Evolutionary conservation across 2,329 filamentous ascomycete species (phyloP), one percentile per base, ranked within the genome.

Genomic region (Sporothrix variecibatus): DNA sequence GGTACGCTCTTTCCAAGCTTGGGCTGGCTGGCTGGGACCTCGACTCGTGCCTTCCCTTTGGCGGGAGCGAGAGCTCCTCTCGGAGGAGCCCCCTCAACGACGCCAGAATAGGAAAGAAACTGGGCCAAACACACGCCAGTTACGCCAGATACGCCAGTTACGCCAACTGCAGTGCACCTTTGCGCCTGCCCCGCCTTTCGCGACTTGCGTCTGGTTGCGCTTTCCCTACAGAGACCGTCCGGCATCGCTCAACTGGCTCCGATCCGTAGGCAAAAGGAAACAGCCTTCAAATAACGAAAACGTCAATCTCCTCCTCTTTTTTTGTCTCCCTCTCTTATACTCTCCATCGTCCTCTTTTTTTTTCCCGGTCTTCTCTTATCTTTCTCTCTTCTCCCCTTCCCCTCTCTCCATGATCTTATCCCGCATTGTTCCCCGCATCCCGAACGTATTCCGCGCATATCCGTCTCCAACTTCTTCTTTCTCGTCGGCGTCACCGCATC

Each of bases 151-250:
- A n/a, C n/a, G 23, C 23, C 51, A 12, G 23, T 49, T 49, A 20
- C 43, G 51, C 23, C 12, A 11, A 9, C 43, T 15, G 11, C 51
- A 72, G 46, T 40, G 20, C 46, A 43, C 17, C 43, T 23, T 62
- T 28, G 67, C 58, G 5, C 31, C 58, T 71, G 58, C 72, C 67
- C 67, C 72, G 67, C 67, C 68, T 71, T 71, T 68, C 38, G 64
- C 56, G 34, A 58, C 28, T 60, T 26, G 15, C n/a, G 4, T 40
- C n/a, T n/a, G n/a, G 11, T 49, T 49, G 43, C 43, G 23, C 51
- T 26, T 28, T 56, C 23, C 23, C 9, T 1, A 28, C 68, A 9
- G 67, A 38, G 40, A 69, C n/a, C 7, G 28, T 51, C 46, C 67
- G 67, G 26, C 65, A 68, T 51, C 43, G 65, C 65, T 68, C 65